These are phyloP conservation scores for Pseudogymnoascus sp. DNA, from an alignment of 2,329 filamentous ascomycete species.

Conservation along the genomic window DNA sequence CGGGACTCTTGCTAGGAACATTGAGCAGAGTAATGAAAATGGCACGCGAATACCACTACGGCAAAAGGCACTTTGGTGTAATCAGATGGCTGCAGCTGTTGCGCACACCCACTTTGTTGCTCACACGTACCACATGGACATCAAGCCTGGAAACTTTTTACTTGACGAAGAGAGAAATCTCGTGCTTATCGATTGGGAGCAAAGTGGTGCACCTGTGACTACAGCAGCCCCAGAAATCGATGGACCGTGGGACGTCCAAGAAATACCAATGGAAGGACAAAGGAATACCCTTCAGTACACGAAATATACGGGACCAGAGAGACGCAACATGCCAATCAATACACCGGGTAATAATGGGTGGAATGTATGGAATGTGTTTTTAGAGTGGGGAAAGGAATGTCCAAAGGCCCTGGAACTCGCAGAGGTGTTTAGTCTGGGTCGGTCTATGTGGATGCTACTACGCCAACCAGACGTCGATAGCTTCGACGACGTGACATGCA, in stretches of 20 bases:
- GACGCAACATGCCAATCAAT: neutral
- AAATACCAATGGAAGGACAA: neutral
- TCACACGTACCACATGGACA: slow-evolving; percentile 27
- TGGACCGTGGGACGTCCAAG: neutral
- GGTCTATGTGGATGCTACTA: neutral
- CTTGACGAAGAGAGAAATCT: slow-evolving; percentile 18
- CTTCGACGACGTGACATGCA: neutral
- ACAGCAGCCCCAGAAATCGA: slow-evolving; percentile 11
- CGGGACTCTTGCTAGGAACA: neutral
- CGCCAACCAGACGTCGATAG: neutral
- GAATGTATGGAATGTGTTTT: neutral
- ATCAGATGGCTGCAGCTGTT: neutral
- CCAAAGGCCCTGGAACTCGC: neutral
- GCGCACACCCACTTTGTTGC: slow-evolving; percentile 1
- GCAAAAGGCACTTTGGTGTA: neutral
- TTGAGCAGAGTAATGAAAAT: neutral
- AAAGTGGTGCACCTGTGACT: slow-evolving; percentile 21
- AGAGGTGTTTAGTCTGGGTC: neutral
- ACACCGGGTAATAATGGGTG: neutral
- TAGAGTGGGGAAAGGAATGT: neutral
- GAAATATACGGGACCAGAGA: neutral
- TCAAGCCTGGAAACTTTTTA: slow-evolving; percentile 28
- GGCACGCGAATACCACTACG: neutral
- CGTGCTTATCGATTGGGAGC: slow-evolving; percentile 25
- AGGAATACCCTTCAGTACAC: neutral